phyloP scores from a whole-genome alignment of 202 grass and related monocot species.

The Eragrostis tef region DNA sequence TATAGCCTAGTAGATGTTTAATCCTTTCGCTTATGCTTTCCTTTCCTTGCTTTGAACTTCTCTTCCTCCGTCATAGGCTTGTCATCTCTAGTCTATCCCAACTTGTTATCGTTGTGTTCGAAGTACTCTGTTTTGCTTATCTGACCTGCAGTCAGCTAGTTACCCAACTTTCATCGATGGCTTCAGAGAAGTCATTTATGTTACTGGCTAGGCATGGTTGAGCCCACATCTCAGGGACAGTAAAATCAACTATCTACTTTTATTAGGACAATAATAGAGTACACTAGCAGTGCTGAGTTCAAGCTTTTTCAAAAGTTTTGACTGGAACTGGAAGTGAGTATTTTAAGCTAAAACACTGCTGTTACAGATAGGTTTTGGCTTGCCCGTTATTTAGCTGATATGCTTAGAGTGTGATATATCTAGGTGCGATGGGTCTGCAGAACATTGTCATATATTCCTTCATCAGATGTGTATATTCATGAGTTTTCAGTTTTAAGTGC shows the following conservation, averaged over 20 bases:
- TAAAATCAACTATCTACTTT: slow-evolving; percentile 4
- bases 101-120: too few relatives aligned
- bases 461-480: background rate
- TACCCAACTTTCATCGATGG: slow-evolving; percentile 1
- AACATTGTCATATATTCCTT: background rate
- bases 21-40: background rate
- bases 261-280: slow-evolving; percentile 7
- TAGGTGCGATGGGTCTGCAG: background rate
- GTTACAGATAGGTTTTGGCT: slow-evolving; percentile 17
- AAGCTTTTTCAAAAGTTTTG: background rate
- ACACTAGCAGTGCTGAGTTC: background rate
- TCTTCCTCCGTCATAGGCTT: background rate
- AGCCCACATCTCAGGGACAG: background rate
- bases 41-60: background rate
- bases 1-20: slow-evolving; percentile 23
- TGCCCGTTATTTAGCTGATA: background rate
- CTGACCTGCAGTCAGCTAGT: background rate
- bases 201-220: background rate
- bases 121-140: slow-evolving; percentile 13
- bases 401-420: slow-evolving; percentile 9
- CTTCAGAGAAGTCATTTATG: background rate
- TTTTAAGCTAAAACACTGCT: background rate
- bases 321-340: background rate
- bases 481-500: background rate
- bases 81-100: too few relatives aligned